These are phyloP conservation scores for Neonothopanus nambi DNA, from an alignment of 1,284 basidiomycete species.

Conservation along the genomic window DNA sequence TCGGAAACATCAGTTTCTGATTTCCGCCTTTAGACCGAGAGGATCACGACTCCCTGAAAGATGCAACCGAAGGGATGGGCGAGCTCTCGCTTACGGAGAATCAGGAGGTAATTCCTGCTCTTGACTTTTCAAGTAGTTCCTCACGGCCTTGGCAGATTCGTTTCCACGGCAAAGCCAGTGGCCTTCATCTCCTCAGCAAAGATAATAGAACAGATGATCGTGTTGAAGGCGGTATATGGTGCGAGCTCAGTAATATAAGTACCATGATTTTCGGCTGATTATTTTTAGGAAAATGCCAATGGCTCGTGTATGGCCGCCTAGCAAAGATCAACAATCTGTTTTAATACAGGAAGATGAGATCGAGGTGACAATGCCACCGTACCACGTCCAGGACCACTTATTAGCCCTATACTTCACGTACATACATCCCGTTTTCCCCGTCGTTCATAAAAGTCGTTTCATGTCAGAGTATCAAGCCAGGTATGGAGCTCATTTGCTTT, in stretches of 20 bases:
- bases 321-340: slow-evolving; percentile 39
- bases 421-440: slow-evolving; percentile 77
- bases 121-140: neutral
- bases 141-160: slow-evolving; percentile 52
- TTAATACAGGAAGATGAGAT: slow-evolving; percentile 45
- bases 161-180: slow-evolving; percentile 74
- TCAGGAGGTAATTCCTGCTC: slow-evolving; percentile 53
- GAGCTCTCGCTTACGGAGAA: slow-evolving; percentile 83
- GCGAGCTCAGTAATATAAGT: slow-evolving; percentile 15
- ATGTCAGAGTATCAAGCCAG: slow-evolving; percentile 59
- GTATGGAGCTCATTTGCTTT: slow-evolving; percentile 36
- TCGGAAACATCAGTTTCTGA: slow-evolving; percentile 18
- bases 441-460: slow-evolving; percentile 74
- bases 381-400: slow-evolving; percentile 63
- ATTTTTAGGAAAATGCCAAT: slow-evolving; percentile 68
- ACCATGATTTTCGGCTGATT: slow-evolving; percentile 2
- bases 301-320: slow-evolving; percentile 71
- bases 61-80: slow-evolving; percentile 60
- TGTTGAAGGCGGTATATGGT: slow-evolving; percentile 78
- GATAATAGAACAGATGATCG: slow-evolving; percentile 66
- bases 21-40: slow-evolving; percentile 27
- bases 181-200: slow-evolving; percentile 72
- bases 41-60: slow-evolving; percentile 39
- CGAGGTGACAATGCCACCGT: slow-evolving; percentile 52
- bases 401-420: slow-evolving; percentile 79